These are phyloP conservation scores for Magnaporthiopsis incrustans DNA, from an alignment of 2,329 filamentous ascomycete genomes.

Conservation along the genomic window DNA sequence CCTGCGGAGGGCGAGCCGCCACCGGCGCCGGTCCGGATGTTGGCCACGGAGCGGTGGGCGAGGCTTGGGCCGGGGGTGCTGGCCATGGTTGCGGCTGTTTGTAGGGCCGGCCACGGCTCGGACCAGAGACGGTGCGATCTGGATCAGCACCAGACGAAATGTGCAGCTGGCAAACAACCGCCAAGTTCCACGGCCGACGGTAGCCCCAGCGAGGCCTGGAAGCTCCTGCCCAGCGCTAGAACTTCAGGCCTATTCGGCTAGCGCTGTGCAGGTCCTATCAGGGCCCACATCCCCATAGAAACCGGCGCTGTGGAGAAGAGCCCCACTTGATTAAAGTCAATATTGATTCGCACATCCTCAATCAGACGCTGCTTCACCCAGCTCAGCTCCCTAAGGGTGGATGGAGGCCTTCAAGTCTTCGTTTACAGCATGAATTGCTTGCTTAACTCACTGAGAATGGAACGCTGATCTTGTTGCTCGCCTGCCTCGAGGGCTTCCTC, in stretches of 20 bases:
- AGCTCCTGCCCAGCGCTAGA: background rate
- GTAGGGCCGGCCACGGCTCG: background rate
- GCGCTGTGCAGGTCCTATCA: too few species aligned
- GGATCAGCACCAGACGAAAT: background rate
- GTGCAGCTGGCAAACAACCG: too few species aligned
- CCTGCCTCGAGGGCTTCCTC: background rate
- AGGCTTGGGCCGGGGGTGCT: constrained; percentile 35
- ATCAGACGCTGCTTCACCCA: background rate
- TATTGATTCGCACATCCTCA: background rate
- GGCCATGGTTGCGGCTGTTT: constrained; percentile 30
- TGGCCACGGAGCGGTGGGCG: constrained; percentile 51
- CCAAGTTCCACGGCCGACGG: too few species aligned
- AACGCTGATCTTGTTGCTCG: background rate
- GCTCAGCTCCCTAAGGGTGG: too few species aligned
- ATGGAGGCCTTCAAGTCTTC: too few species aligned
- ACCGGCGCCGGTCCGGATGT: constrained; percentile 38
- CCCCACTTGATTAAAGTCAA: background rate
- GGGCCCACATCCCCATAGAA: background rate
- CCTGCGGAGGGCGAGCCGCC: constrained; percentile 16
- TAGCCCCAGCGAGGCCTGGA: background rate
- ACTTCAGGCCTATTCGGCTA: background rate
- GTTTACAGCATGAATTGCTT: background rate
- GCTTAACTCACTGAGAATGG: background rate
- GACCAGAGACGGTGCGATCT: background rate
- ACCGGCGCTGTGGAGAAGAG: background rate